Evolutionary conservation across 176 grass and related monocot species (phyloP).

Genomic region (Sorghum bicolor): Sorghum_bicolor_NCBIv3 NC_012870.2:58842501-58843000

Average conservation of each 20-base stretch:
- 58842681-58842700: slow-evolving; percentile 71
- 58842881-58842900: slow-evolving; percentile 36
- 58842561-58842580: slow-evolving; percentile 26
- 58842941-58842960: slow-evolving; percentile 41
- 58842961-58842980: slow-evolving; percentile 48
- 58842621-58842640: slow-evolving; percentile 28
- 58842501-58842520: slow-evolving; percentile 41
- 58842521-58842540: slow-evolving; percentile 19
- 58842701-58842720: slow-evolving; percentile 57
- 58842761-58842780: slow-evolving; percentile 37
- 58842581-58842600: slow-evolving; percentile 15
- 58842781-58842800: slow-evolving; percentile 54
- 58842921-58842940: slow-evolving; percentile 39
- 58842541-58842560: slow-evolving; percentile 44
- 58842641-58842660: slow-evolving; percentile 18
- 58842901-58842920: slow-evolving; percentile 46
- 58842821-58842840: slow-evolving; percentile 74
- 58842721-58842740: slow-evolving; percentile 19
- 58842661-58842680: slow-evolving; percentile 65
- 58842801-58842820: slow-evolving; percentile 59
- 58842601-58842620: slow-evolving; percentile 15
- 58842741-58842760: not conserved
- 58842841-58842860: slow-evolving; percentile 63
- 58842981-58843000: slow-evolving; percentile 42
- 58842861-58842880: slow-evolving; percentile 36